Conservation (phyloP, 306 rosid species). For the Senna tora region DNA sequence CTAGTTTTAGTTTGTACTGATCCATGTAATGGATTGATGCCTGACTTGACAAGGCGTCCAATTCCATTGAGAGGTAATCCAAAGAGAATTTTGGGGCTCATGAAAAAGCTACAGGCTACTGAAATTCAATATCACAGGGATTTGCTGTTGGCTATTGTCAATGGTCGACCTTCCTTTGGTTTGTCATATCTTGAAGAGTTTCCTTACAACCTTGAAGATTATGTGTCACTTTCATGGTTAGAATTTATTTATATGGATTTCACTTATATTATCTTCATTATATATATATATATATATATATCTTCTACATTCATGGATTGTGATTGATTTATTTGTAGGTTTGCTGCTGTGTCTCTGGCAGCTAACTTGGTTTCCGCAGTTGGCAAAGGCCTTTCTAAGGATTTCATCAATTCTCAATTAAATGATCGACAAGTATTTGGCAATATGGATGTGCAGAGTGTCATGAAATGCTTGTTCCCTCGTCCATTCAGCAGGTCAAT, state of each 20-base stretch:
- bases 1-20: conserved; percentile 78
- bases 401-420: conserved; percentile 45
- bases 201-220: conserved; percentile 80
- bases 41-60: conserved; percentile 58
- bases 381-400: conserved; percentile 54
- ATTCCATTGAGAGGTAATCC: conserved; percentile 73
- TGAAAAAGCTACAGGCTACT: conserved; percentile 73
- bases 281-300: background rate
- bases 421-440: conserved; percentile 39
- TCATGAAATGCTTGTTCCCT: conserved; percentile 76
- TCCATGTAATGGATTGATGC: conserved; percentile 87
- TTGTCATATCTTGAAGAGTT: conserved; percentile 84
- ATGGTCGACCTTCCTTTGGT: conserved; percentile 64
- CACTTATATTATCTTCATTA: conserved; percentile 17
- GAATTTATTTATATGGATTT: conserved; percentile 41
- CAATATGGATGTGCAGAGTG: conserved; percentile 49
- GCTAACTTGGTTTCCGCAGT: conserved; percentile 68
- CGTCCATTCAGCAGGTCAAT: conserved; percentile 71
- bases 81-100: conserved; percentile 65
- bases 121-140: conserved; percentile 66
- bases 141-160: conserved; percentile 76
- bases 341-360: conserved; percentile 59
- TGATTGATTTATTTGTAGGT: conserved; percentile 70
- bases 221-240: conserved; percentile 72
- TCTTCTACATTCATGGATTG: conserved; percentile 27